Percentiles rank a stretch among this genome's conserved stretches.
phyloP scores from a whole-genome alignment of 2,329 filamentous ascomycete genomes.

The Epichloe brachyelytri region DNA sequence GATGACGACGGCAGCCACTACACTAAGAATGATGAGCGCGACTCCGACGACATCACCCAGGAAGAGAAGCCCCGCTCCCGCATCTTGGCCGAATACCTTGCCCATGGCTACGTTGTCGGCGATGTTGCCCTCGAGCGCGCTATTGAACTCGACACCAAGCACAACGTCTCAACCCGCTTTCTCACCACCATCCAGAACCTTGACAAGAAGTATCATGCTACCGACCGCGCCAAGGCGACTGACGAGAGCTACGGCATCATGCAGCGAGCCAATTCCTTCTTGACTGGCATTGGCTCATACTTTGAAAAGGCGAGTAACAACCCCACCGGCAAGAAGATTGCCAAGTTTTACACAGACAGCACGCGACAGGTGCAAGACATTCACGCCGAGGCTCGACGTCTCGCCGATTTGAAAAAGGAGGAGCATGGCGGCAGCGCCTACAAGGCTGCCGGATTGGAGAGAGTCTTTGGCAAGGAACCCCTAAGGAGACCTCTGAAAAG shows the following conservation, averaged over 20 bases:
- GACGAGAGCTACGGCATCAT: constrained; percentile 77
- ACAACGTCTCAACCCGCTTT: constrained; percentile 75
- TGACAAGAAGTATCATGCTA: constrained; percentile 76
- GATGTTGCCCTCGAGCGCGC: constrained; percentile 65
- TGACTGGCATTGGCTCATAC: constrained; percentile 65
- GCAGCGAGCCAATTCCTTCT: constrained; percentile 52
- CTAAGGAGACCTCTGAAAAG: constrained; percentile 14
- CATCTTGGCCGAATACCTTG: constrained; percentile 92
- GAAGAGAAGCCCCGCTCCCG: constrained; percentile 94
- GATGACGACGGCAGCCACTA: constrained; percentile 47
- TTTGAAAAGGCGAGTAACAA: constrained; percentile 87
- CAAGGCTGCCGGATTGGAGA: constrained; percentile 45
- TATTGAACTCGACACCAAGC: constrained; percentile 78
- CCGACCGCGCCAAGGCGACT: constrained; percentile 70
- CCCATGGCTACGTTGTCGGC: constrained; percentile 80
- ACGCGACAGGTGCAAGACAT: constrained; percentile 90
- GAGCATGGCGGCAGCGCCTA: constrained; percentile 45
- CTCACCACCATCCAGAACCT: constrained; percentile 61
- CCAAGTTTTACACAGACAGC: constrained; percentile 73
- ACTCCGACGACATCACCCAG: constrained; percentile 64
- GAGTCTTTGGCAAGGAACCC: constrained; percentile 42
- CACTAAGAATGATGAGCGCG: constrained; percentile 41
- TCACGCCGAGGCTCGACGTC: constrained; percentile 75
- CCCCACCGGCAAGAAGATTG: constrained; percentile 77
- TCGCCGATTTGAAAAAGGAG: constrained; percentile 76